phyloP scores from a whole-genome alignment of 768 basidiomycete species.

The Suillus fuscotomentosus region DNA sequence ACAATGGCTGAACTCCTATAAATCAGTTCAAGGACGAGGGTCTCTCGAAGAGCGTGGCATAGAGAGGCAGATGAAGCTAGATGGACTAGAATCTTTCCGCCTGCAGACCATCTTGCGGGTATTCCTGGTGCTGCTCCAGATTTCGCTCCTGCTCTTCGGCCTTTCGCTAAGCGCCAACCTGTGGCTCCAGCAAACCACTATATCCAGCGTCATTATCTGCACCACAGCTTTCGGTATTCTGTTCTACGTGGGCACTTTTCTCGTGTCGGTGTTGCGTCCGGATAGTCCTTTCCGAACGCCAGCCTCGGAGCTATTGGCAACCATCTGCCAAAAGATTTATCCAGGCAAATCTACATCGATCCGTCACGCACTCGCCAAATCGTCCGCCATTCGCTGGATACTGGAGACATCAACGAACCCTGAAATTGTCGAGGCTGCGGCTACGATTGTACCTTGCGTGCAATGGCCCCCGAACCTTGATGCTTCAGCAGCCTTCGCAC shows the following conservation, averaged over 20 bases:
- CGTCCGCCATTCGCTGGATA: conserved; percentile 13
- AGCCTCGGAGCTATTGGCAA: neutral
- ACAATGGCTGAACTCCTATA: neutral
- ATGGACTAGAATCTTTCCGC: neutral
- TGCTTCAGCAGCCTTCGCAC: neutral
- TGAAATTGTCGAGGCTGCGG: neutral
- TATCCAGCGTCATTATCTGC: too few species aligned
- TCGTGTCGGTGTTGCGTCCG: neutral
- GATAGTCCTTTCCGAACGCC: neutral
- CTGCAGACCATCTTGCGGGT: neutral
- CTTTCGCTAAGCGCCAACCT: neutral
- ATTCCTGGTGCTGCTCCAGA: neutral
- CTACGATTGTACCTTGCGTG: neutral
- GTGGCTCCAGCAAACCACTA: neutral
- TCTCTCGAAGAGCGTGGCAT: neutral
- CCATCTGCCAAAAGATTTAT: neutral
- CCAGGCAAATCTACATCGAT: too few species aligned
- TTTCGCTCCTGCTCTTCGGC: neutral
- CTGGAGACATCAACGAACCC: conserved; percentile 14
- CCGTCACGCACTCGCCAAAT: neutral
- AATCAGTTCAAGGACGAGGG: neutral
- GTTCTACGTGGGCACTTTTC: neutral
- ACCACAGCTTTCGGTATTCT: neutral
- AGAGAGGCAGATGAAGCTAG: neutral
- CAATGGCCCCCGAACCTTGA: neutral